Percentiles rank a stretch among this genome's conserved stretches.
Conservation (phyloP, 2,329 filamentous ascomycete species). For the Fusarium sp. region DNA sequence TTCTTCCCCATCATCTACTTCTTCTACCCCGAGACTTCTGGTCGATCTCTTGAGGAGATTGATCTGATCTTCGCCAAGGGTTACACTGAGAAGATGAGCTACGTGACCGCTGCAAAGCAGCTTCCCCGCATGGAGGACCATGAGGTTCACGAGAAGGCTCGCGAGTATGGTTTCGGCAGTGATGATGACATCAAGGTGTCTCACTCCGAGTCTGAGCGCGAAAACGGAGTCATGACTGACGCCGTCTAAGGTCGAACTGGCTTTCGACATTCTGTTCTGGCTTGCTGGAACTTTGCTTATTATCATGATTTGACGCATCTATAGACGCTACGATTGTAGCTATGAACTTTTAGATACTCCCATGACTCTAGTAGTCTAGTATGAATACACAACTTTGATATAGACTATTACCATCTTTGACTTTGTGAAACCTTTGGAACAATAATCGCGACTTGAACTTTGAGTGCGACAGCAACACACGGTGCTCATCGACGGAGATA, state of each 20-base stretch:
- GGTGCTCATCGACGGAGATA: accelerated
- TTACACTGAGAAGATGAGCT: slow-evolving; percentile 68
- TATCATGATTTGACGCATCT: slow-evolving; percentile 12
- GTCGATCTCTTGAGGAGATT: slow-evolving; percentile 37
- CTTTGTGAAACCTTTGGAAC: not conserved
- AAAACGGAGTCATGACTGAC: slow-evolving; percentile 20
- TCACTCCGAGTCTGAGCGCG: slow-evolving; percentile 17
- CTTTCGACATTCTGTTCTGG: not conserved
- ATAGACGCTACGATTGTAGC: slow-evolving; percentile 3
- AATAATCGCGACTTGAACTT: not conserved
- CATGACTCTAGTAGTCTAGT: slow-evolving; percentile 14
- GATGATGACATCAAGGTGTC: slow-evolving; percentile 16
- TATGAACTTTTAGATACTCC: slow-evolving; percentile 14
- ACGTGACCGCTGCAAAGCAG: slow-evolving; percentile 68
- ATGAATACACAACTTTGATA: not conserved
- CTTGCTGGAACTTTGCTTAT: not conserved
- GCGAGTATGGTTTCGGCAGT: slow-evolving; percentile 24
- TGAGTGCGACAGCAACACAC: accelerated
- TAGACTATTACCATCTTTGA: not conserved
- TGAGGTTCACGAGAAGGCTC: slow-evolving; percentile 31
- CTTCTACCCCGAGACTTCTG: slow-evolving; percentile 60
- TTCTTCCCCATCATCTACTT: slow-evolving; percentile 64
- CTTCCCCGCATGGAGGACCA: slow-evolving; percentile 55
- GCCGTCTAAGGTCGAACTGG: slow-evolving; percentile 14
- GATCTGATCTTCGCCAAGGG: slow-evolving; percentile 59